Base-by-base conservation (phyloP, 495 filamentous ascomycete species). In the Lophiotrema nucula region DNA sequence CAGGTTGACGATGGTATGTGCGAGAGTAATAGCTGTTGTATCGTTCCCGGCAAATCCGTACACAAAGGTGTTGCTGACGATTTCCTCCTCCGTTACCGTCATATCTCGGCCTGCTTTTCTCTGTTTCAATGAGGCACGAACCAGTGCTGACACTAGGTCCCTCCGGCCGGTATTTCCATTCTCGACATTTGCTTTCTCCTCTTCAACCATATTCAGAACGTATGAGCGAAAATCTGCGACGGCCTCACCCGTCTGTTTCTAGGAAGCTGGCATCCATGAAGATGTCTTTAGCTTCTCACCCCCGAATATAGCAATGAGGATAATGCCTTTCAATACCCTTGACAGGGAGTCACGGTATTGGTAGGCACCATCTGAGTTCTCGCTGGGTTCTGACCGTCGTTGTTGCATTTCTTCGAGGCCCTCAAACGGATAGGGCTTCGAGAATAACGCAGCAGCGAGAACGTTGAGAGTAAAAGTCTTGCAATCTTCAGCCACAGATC, bases 381-480 rank as follows among this genome's bases (percentile, higher is more conserved):
- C 35, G 8, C 16, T 4, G 15, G 2, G 19, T 18, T 23, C 11
- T 4, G 33, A 16, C 10, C 50, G 16, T 1, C 35, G 25, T 12
- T 37, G 26, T 35, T 64, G 44, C n/a, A 18, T 24, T 25, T 64
- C 49, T 13, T 37, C 15, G 62, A 28, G 53, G 49, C 64, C 31
- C 41, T 67, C 38, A 59, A 71, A 72, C 53, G 70, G 53, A 70
- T 67, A 71, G 26, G 67, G 66, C 43, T 77, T 75, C 13, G 72
- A 70, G 44, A 80, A 80, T 1, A 74, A 72, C 19, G 74, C 73
- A 23, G 63, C 42, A 21, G 74, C 71, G 3, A 81, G 60, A 2
- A 80, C 70, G 64, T 79, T 70, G 24, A 82, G 62, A 1, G 74
- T 70, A 2, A 81, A 63, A 5, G 74, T 76, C 48, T 69, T 66